These are phyloP conservation scores for Geotrichum phurueaensis DNA, from an alignment of 1,139 yeast genomes.

Conservation along the genomic window DNA sequence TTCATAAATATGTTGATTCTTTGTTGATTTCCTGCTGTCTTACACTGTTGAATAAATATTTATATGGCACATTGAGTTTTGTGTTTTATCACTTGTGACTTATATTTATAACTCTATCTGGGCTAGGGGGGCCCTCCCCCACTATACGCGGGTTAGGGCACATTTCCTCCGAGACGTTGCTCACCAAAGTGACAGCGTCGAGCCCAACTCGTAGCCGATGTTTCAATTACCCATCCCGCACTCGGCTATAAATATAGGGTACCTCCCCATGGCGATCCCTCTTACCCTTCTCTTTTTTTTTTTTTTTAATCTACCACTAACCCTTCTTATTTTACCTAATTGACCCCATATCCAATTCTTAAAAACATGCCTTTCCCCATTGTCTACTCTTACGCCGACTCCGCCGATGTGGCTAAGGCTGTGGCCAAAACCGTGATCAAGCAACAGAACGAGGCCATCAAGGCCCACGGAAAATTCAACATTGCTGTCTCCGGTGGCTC, in stretches of 20 bases:
- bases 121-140: background rate
- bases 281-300: background rate
- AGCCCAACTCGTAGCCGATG: background rate
- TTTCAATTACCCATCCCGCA: background rate
- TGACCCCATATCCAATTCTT: background rate
- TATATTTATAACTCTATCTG: background rate
- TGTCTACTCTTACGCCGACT: constrained; percentile 26
- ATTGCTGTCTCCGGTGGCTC: constrained; percentile 92
- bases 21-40: no score
- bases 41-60: no score
- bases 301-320: background rate
- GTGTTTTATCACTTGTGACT: background rate
- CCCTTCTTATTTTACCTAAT: background rate
- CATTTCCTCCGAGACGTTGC: background rate
- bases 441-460: constrained; percentile 66
- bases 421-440: constrained; percentile 83
- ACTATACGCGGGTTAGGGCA: background rate
- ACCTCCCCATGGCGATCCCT: background rate
- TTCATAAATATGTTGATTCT: no score
- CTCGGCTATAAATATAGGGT: background rate
- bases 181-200: background rate
- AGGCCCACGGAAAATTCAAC: constrained; percentile 42
- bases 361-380: constrained; percentile 23
- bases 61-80: no score
- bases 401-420: constrained; percentile 43